Evolutionary conservation across 805 yeast species (phyloP).

Genomic region (Candida palmyrensis): DNA sequence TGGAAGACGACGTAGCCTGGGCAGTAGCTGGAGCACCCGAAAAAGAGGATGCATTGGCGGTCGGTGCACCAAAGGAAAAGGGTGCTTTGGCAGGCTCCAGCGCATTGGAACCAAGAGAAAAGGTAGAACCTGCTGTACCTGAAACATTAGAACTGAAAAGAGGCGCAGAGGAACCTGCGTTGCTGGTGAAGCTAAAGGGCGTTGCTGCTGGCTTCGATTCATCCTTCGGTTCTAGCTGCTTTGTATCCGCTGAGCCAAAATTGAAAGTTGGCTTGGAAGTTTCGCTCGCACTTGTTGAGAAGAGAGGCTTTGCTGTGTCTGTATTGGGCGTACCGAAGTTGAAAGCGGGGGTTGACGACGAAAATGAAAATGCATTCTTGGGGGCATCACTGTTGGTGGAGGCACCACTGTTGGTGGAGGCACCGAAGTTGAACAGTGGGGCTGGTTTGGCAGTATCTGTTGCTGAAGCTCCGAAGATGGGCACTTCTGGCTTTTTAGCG

Average conservation of each 20-base stretch:
- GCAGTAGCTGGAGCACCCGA: slow-evolving; percentile 14
- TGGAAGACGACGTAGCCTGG: slow-evolving; percentile 6
- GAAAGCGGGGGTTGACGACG: slow-evolving; percentile 20
- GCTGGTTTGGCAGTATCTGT: slow-evolving; percentile 3
- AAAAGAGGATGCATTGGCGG: slow-evolving; percentile 15
- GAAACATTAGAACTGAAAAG: too few relatives aligned
- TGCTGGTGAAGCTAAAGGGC: too few relatives aligned
- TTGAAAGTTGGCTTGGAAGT: slow-evolving; percentile 17
- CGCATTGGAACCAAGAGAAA: too few relatives aligned
- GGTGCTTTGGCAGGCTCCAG: too few relatives aligned
- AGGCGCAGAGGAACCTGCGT: too few relatives aligned
- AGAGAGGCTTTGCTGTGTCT: slow-evolving; percentile 18
- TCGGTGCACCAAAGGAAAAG: slow-evolving; percentile 3
- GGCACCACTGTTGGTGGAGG: too few relatives aligned
- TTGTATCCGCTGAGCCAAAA: too few relatives aligned
- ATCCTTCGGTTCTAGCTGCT: background rate
- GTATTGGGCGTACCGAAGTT: slow-evolving; percentile 13
- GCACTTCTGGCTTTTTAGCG: too few relatives aligned
- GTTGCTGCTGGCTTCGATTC: slow-evolving; percentile 3
- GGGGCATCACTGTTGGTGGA: slow-evolving; percentile 2
- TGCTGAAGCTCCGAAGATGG: slow-evolving; percentile 3
- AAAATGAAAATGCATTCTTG: slow-evolving; percentile 16
- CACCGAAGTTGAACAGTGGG: slow-evolving; percentile 7
- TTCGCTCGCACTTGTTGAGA: too few relatives aligned
- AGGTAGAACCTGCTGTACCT: too few relatives aligned